phyloP scores from a whole-genome alignment of 1,139 yeast species.

The Pneumocystis canis region DNA sequence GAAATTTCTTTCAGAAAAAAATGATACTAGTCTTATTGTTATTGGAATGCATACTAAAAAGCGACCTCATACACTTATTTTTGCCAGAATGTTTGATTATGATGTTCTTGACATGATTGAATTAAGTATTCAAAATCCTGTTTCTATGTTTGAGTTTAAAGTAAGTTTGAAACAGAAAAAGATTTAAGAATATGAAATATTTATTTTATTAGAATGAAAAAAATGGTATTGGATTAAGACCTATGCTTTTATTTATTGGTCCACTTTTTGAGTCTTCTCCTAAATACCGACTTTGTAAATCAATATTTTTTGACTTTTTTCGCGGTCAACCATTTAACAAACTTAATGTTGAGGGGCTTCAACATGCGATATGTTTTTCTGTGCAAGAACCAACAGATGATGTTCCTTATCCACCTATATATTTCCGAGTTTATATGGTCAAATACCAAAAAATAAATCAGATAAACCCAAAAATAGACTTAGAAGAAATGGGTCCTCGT shows the following conservation, averaged over 20 bases:
- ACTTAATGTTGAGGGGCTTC: slow-evolving; percentile 90
- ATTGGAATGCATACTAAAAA: slow-evolving; percentile 73
- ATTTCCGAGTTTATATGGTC: slow-evolving; percentile 81
- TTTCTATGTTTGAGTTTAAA: slow-evolving; percentile 65
- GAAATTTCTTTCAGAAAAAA: slow-evolving; percentile 89
- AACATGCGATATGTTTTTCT: slow-evolving; percentile 73
- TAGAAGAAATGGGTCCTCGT: slow-evolving; percentile 93
- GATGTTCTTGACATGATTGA: slow-evolving; percentile 91
- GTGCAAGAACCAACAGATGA: slow-evolving; percentile 45
- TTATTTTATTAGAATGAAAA: too few species aligned
- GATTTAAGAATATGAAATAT: too few species aligned
- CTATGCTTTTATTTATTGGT: slow-evolving; percentile 88
- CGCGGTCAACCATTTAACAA: slow-evolving; percentile 67
- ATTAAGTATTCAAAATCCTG: slow-evolving; percentile 53
- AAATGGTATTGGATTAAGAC: slow-evolving; percentile 76
- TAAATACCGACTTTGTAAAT: slow-evolving; percentile 68
- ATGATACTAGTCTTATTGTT: slow-evolving; percentile 78
- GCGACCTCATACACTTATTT: slow-evolving; percentile 82
- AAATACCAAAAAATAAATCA: slow-evolving; percentile 65
- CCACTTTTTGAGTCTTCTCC: slow-evolving; percentile 85
- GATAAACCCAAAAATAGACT: slow-evolving; percentile 82
- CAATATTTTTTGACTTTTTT: slow-evolving; percentile 80
- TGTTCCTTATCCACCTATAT: slow-evolving; percentile 51
- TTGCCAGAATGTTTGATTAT: slow-evolving; percentile 76
- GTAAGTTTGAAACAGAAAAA: too few species aligned